Evolutionary conservation across 2,329 filamentous ascomycete species (phyloP), one percentile per base, ranked within the genome.

Genomic region (Xylariaceae sp.): DNA sequence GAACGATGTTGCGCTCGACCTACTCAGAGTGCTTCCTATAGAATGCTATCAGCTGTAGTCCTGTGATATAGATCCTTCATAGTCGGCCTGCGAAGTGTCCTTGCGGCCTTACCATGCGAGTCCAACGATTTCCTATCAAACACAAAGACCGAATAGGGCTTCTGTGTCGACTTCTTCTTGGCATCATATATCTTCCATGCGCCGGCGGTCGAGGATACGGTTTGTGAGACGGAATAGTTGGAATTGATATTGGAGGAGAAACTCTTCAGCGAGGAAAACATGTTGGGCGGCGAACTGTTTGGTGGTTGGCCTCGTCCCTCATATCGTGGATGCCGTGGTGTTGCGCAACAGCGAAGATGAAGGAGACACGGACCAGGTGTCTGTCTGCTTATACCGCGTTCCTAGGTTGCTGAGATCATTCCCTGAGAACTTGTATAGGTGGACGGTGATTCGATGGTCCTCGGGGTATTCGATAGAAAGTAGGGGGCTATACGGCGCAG

Each of bases 171-270:
- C 77, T 97, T 98, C 78, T 96, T 96, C 80, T 96, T 98, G 57
- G 91, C 93, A 78, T 97, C 93, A 82, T 94, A 94, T 69, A 99
- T 95, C 79, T 92, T 96, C 95, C 95, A 99, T 56, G 93, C 91
- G 16, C 95, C 95, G 14, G 93, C 91, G 49, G 86, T 86, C 48
- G 92, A 90, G n/a, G 86, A 88, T 9, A 90, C 85, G 58, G 85
- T 86, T 23, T 87, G 82, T 19, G 91, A 88, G 64, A 98, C 82
- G 66, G 89, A 86, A 76, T 99, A 99, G 78, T 96, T 96, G 71
- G 89, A 87, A 58, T 87, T 88, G 77, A 99, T 98, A 77, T 97
- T 96, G 59, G 85, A 94, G 64, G 88, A 89, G 74, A 98, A 94
- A 63, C 94, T 96, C 77, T 98, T 98, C 73, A 98, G 84, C 64